Evolutionary conservation across 2,329 filamentous ascomycete genomes (phyloP), one percentile per base, ranked within the genome.

Genomic region (Colletotrichum paranaense): DNA sequence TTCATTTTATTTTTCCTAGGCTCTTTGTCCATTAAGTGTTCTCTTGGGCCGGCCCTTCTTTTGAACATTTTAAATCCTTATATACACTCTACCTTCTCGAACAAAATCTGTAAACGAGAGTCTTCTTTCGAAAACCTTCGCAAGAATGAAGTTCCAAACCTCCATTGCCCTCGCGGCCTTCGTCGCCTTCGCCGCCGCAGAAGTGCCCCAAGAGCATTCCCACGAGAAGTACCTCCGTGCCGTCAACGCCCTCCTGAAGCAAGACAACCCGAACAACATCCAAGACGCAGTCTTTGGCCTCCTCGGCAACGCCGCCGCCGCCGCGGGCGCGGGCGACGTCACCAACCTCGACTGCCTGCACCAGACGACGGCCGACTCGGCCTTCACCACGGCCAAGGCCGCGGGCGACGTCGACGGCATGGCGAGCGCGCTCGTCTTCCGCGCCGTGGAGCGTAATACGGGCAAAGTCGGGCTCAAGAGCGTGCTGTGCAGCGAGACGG

Each of bases 391-490:
- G 76, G 88, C 89, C 55, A 90, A 91, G 79, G 88, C 84, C 0
- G 86, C 86, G 62, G 85, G 84, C 38, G 86, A 91, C 79, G 80
- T 90, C 30, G 81, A 84, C 24, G 87, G 85, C 72, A 86, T 87
- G 86, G 84, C 84, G 30, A 84, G 85, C 77, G 88, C 89, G 24
- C 84, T 91, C 72, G 81, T 89, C 70, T 90, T 84, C 80, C 84
- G 86, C 57, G 84, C 86, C 38, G 80, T 90, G 26, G 91, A 92
- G 84, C 87, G 90, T 69, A 92, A 92, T 82, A 92, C 90, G 30
- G 87, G 83, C 62, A 77, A 78, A 12, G 90, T 92, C 73, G 91
- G 90, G 62, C 81, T 85, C 57, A 86, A 85, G n/a, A 91, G 88
- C 59, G 88, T 86, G 38, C 81, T 87, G 62, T 93, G 91, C 84